phyloP scores from a whole-genome alignment of 106 monocot genomes.

The Acorus gramineus region DNA sequence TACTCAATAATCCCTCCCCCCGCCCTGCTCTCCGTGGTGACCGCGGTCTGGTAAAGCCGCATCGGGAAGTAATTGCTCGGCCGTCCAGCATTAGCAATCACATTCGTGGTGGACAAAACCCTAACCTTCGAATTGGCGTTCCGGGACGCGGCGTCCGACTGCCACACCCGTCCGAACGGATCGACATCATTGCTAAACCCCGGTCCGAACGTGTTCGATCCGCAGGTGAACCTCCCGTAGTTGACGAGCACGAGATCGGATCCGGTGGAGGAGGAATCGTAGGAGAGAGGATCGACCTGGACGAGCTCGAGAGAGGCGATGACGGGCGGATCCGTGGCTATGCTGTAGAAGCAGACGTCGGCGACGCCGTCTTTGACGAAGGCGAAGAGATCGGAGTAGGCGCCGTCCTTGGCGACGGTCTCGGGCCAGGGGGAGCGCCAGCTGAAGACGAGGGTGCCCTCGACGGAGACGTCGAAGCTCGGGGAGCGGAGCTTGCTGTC shows the following conservation, averaged over 20 bases:
- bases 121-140: slow-evolving; percentile 22
- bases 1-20: slow-evolving; percentile 32
- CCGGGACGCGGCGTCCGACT: slow-evolving; percentile 45
- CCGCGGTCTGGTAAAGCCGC: slow-evolving; percentile 41
- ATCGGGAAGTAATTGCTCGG: slow-evolving; percentile 56
- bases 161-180: slow-evolving; percentile 54
- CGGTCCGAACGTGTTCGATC: slow-evolving; percentile 43
- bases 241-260: slow-evolving; percentile 48
- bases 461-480: slow-evolving; percentile 81
- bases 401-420: slow-evolving; percentile 42
- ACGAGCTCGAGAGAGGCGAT: slow-evolving; percentile 58
- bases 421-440: slow-evolving; percentile 89
- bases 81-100: slow-evolving; percentile 32
- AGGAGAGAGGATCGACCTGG: slow-evolving; percentile 45
- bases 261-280: slow-evolving; percentile 36
- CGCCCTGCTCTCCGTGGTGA: slow-evolving; percentile 26
- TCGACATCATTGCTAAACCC: slow-evolving; percentile 56
- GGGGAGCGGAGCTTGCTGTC: slow-evolving; percentile 63
- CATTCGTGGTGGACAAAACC: slow-evolving; percentile 36
- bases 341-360: slow-evolving; percentile 87
- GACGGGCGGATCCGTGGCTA: slow-evolving; percentile 84
- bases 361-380: slow-evolving; percentile 25
- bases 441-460: slow-evolving; percentile 67
- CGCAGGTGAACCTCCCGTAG: slow-evolving; percentile 56
- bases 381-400: slow-evolving; percentile 78